These are phyloP conservation scores for Ganoderma meredithae DNA, from an alignment of 1,284 basidiomycete species.

Conservation along the genomic window DNA sequence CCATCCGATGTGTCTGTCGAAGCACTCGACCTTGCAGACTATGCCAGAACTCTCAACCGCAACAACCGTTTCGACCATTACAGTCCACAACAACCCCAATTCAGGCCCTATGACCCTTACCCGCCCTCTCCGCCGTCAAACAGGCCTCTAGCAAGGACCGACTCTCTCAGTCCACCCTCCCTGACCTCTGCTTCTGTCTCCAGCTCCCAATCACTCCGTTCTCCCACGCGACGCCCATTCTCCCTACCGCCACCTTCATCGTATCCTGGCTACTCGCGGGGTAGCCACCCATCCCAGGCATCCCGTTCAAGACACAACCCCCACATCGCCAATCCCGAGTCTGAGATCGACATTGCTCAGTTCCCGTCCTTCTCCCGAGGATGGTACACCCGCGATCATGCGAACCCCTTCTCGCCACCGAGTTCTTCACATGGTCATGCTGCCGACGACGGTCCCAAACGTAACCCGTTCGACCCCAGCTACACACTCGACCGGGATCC, in stretches of 20 bases:
- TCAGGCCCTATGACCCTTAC: slow-evolving; percentile 44
- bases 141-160: slow-evolving; percentile 47
- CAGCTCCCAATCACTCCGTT: slow-evolving; percentile 42
- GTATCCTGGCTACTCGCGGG: slow-evolving; percentile 31
- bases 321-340: slow-evolving; percentile 25
- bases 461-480: slow-evolving; percentile 43
- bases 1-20: slow-evolving; percentile 71
- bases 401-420: slow-evolving; percentile 33
- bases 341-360: slow-evolving; percentile 63
- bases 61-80: slow-evolving; percentile 40
- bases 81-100: slow-evolving; percentile 35
- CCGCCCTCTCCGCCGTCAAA: slow-evolving; percentile 48
- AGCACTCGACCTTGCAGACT: slow-evolving; percentile 75
- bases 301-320: slow-evolving; percentile 25
- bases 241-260: slow-evolving; percentile 52
- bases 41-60: slow-evolving; percentile 56
- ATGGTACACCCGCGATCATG: slow-evolving; percentile 55
- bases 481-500: slow-evolving; percentile 37
- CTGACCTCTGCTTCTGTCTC: slow-evolving; percentile 54
- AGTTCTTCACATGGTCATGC: slow-evolving; percentile 23
- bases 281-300: slow-evolving; percentile 33
- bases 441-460: slow-evolving; percentile 22
- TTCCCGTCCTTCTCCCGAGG: slow-evolving; percentile 68
- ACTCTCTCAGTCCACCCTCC: slow-evolving; percentile 53
- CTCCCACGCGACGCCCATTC: slow-evolving; percentile 50